Evolutionary conservation across 768 basidiomycete species (phyloP).

Genomic region (Crepidotus variabilis): DNA sequence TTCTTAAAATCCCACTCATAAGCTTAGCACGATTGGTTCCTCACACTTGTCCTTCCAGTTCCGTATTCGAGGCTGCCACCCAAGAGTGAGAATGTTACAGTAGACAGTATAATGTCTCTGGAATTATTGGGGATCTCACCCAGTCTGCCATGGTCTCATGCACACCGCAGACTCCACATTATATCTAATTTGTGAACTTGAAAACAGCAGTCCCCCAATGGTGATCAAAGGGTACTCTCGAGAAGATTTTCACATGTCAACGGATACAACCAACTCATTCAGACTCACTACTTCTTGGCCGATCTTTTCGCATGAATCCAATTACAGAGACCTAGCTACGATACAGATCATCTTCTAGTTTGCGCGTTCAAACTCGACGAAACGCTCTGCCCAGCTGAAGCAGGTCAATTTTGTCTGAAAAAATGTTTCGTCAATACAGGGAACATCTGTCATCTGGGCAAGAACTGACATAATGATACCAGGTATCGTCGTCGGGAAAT

Average conservation of each 20-base stretch:
- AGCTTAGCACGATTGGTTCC: too few species aligned
- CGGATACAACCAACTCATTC: too few species aligned
- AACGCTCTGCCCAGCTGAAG: conserved; percentile 14
- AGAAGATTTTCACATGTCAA: too few species aligned
- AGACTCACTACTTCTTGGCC: too few species aligned
- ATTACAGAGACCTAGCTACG: neutral
- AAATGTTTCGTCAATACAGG: neutral
- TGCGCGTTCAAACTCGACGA: conserved; percentile 12
- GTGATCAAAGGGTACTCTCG: too few species aligned
- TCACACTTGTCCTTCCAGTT: neutral
- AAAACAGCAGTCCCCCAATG: neutral
- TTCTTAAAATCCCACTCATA: too few species aligned
- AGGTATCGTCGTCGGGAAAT: conserved; percentile 21
- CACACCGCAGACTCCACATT: neutral
- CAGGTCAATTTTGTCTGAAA: conserved; percentile 10
- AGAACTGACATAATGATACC: conserved; percentile 18
- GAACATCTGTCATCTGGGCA: neutral
- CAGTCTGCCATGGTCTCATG: neutral
- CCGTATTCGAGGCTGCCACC: neutral
- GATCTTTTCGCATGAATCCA: too few species aligned
- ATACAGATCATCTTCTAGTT: neutral
- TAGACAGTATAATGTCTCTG: neutral
- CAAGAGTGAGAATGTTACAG: neutral
- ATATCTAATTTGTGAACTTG: neutral
- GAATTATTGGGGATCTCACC: neutral